Percentiles rank a stretch among this genome's conserved stretches.
phyloP scores from a whole-genome alignment of 2,329 filamentous ascomycete species.

The Ceratocystiopsis brevicomis region DNA sequence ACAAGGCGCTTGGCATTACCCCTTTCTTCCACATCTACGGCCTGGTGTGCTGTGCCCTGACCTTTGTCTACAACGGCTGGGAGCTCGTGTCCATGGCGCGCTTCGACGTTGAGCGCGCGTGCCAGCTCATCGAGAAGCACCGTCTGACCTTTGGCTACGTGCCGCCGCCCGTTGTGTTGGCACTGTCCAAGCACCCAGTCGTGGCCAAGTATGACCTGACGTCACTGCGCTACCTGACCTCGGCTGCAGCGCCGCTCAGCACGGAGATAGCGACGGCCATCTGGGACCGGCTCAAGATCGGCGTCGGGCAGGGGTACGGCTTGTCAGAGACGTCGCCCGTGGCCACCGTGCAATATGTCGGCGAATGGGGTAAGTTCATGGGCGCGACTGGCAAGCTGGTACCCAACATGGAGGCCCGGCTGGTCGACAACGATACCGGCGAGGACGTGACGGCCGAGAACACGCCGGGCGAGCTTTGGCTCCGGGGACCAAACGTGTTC shows the following conservation, averaged over 20 bases:
- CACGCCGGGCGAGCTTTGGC: conserved; percentile 49
- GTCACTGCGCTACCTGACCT: conserved; percentile 66
- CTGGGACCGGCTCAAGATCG: conserved; percentile 53
- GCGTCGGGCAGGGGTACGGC: conserved; percentile 85
- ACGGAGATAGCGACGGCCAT: conserved; percentile 60
- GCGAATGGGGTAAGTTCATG: conserved; percentile 57
- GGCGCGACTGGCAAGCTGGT: conserved; percentile 63
- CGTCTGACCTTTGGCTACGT: conserved; percentile 63
- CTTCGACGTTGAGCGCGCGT: conserved; percentile 69
- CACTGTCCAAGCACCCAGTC: conserved; percentile 59
- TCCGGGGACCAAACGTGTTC: conserved; percentile 67
- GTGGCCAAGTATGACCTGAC: conserved; percentile 68
- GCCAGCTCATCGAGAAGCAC: conserved; percentile 54
- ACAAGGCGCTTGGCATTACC: conserved; percentile 59
- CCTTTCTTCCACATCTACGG: conserved; percentile 89
- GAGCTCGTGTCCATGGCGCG: conserved; percentile 53
- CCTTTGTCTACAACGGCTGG: conserved; percentile 45
- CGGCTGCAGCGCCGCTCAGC: conserved; percentile 70
- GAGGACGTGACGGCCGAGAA: conserved; percentile 35
- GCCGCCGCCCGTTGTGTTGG: conserved; percentile 67
- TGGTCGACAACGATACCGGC: conserved; percentile 41
- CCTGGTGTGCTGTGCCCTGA: conserved; percentile 54
- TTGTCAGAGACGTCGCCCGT: conserved; percentile 72
- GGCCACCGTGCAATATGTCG: conserved; percentile 54
- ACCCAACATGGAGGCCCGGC: conserved; percentile 64